Evolutionary conservation across 2,329 filamentous ascomycete genomes (phyloP), one percentile per base, ranked within the genome.

Genomic region (Diaporthe australafricana): DNA sequence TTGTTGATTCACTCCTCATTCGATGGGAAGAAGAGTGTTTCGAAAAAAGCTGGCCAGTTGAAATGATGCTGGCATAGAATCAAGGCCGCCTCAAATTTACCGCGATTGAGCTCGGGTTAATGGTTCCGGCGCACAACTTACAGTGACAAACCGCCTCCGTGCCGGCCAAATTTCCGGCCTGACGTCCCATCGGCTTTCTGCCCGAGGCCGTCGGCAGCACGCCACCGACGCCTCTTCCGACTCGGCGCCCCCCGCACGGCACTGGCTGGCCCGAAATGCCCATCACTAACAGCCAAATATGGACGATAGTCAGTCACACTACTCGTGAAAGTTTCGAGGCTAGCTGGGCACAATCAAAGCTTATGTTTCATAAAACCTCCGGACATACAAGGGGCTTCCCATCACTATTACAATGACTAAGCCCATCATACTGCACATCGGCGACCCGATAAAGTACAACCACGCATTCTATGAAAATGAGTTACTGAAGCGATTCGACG

Each of bases 371-470:
- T 7, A n/a, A 14, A 5, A 32, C 6, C 17, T 3, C n/a, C 17
- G n/a, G 30, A 9, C 14, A 25, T 25, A 27, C 42, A 25, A 35
- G 1, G 20, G 35, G 20, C 3, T 27, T 8, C 60, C 35, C 42
- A 17, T 22, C 4, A n/a, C n/a, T 35, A n/a, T 35, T 27, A 63
- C 3, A 25, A 69, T 69, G 67, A 25, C 48, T 1, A 79, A 83
- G 68, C 81, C 80, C 22, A 79, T 77, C 12, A 78, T 86, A 50
- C 81, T 86, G 22, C 83, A 84, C 70, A 75, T 87, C 14, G 85
- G 85, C 35, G 84, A 85, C 40, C 79, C 82, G 22, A 85, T 87
- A 73, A 84, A 84, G 72, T 86, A 86, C 77, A 86, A 86, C 72
- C 80, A 82, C 50, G 80, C 83, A 1, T 79, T 84, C 42, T 83